Percentiles rank a stretch among this genome's conserved stretches.
phyloP scores from a whole-genome alignment of 805 yeast genomes.

The Ogataea populi-albae region DNA sequence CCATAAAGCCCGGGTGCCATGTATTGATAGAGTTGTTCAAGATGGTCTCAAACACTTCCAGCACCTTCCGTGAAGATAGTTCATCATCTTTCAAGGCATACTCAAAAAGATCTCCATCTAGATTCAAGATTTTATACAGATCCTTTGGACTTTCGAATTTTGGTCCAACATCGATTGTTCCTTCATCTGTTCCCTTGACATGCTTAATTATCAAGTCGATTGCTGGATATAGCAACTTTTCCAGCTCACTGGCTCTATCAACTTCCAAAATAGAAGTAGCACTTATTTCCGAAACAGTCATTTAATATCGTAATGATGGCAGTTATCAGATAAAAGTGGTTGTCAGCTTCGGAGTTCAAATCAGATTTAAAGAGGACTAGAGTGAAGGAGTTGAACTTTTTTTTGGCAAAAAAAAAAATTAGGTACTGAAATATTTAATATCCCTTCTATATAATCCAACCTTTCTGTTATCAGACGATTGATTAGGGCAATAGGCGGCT shows the following conservation, averaged over 20 bases:
- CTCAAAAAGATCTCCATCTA: constrained; percentile 30
- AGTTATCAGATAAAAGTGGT: too few relatives aligned
- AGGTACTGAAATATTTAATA: too few relatives aligned
- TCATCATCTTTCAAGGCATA: constrained; percentile 16
- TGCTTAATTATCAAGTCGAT: constrained; percentile 51
- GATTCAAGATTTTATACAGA: constrained; percentile 36
- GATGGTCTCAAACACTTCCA: constrained; percentile 51
- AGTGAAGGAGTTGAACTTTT: too few relatives aligned
- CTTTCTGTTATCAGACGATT: too few relatives aligned
- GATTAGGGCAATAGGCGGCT: too few relatives aligned
- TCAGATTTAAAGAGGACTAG: too few relatives aligned
- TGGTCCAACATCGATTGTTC: constrained; percentile 49
- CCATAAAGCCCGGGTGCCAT: constrained; percentile 85
- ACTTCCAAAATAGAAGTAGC: too few relatives aligned
- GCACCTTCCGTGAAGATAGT: constrained; percentile 37
- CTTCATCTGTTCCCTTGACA: constrained; percentile 44
- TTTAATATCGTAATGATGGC: too few relatives aligned
- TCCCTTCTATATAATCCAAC: too few relatives aligned
- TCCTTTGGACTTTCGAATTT: constrained; percentile 47
- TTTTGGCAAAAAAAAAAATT: too few relatives aligned
- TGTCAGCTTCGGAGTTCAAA: too few relatives aligned
- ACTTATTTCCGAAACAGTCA: too few relatives aligned
- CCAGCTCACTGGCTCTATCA: constrained; percentile 56
- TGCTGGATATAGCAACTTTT: constrained; percentile 48
- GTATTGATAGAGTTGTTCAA: constrained; percentile 71